Percentiles rank a stretch among this genome's conserved stretches.
These are phyloP conservation scores for Paracoccidioides lutzii DNA, from an alignment of 2,329 filamentous ascomycete species.

Conservation along the genomic window DNA sequence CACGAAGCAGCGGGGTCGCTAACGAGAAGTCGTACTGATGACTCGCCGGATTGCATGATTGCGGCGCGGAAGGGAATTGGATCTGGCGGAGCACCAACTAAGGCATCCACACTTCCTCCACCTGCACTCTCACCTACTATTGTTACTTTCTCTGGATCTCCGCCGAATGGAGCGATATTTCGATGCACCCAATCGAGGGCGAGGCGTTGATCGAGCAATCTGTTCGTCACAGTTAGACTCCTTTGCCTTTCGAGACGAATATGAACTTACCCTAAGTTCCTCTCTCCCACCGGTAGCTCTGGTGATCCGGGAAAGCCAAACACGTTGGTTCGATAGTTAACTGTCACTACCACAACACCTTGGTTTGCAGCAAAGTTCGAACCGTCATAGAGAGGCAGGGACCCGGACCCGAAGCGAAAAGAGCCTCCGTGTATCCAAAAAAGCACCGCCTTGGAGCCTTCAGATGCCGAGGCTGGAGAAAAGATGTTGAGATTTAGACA, in stretches of 20 bases:
- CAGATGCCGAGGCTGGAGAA: constrained; percentile 8
- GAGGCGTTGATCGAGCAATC: constrained; percentile 14
- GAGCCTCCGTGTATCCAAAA: constrained; percentile 21
- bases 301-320: constrained; percentile 32
- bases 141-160: constrained; percentile 32
- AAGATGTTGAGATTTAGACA: constrained; percentile 24
- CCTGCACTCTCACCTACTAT: constrained; percentile 36
- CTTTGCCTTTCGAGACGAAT: not conserved
- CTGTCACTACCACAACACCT: constrained; percentile 20
- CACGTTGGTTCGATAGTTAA: constrained; percentile 24
- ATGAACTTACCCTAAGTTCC: constrained; percentile 9
- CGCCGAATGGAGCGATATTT: constrained; percentile 10
- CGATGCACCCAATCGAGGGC: constrained; percentile 11
- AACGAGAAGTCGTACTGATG: not conserved
- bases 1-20: constrained; percentile 4
- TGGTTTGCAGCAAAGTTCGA: constrained; percentile 19
- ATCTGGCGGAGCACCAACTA: constrained; percentile 14
- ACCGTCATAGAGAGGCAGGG: constrained; percentile 16
- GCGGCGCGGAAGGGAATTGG: constrained; percentile 18
- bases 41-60: constrained; percentile 18
- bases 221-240: constrained; percentile 11
- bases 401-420: constrained; percentile 14
- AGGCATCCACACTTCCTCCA: constrained; percentile 21
- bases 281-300: constrained; percentile 19
- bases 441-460: constrained; percentile 16